Evolutionary conservation across 1,284 basidiomycete genomes (phyloP).

Genomic region (Ganoderma lingzhi): DNA sequence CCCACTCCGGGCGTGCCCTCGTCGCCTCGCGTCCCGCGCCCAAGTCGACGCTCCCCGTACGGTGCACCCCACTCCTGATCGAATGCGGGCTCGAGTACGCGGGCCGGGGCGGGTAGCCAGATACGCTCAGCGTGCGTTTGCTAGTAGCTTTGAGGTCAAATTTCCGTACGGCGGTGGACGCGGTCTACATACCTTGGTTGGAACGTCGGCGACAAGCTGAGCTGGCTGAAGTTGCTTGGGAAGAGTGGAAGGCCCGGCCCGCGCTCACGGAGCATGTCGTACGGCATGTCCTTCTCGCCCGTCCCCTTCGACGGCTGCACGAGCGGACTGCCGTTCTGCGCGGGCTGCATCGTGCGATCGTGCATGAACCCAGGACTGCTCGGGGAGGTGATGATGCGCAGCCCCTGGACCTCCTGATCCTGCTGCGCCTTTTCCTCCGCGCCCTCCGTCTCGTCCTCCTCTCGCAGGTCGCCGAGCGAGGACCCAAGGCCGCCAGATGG

Average conservation of each 20-base stretch:
- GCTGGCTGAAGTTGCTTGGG: constrained; percentile 63
- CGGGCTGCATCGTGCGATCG: constrained; percentile 23
- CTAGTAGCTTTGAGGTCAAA: constrained; percentile 11
- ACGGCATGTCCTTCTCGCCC: constrained; percentile 34
- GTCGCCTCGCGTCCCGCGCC: constrained; percentile 25
- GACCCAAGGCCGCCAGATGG: constrained; percentile 18
- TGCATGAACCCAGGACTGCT: constrained; percentile 33
- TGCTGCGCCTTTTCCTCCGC: constrained; percentile 32
- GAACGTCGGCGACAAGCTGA: constrained; percentile 65
- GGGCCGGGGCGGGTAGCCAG: constrained; percentile 38
- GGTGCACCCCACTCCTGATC: constrained; percentile 31
- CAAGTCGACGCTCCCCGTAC: constrained; percentile 25
- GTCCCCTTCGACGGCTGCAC: constrained; percentile 14
- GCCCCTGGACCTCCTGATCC: constrained; percentile 56
- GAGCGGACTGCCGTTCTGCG: constrained; percentile 28
- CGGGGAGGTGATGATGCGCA: constrained; percentile 61
- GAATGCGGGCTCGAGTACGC: constrained; percentile 39
- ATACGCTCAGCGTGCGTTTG: constrained; percentile 39
- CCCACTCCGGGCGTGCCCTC: constrained; percentile 42
- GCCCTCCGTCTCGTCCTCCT: constrained; percentile 39
- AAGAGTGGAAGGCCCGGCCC: constrained; percentile 71
- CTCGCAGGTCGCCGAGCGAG: constrained; percentile 36
- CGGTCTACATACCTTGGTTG: constrained; percentile 54
- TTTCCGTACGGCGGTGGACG: neutral
- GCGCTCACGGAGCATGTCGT: constrained; percentile 54